Evolutionary conservation across 106 monocot genomes (phyloP).

Genomic region (Chionographis japonica): DNA sequence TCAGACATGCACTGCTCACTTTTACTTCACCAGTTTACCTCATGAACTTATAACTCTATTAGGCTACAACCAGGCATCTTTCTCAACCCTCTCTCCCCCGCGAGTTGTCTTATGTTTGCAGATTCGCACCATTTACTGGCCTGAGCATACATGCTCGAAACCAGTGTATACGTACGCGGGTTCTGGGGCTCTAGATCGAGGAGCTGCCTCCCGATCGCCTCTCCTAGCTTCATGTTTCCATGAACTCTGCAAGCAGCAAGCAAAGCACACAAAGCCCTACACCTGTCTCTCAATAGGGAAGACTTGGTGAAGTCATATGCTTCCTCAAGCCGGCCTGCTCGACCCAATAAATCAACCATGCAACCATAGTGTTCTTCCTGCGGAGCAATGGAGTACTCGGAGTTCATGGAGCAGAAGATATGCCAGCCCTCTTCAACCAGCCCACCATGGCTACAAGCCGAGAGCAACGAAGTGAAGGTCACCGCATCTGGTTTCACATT

Average conservation of each 20-base stretch:
- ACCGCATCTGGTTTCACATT: constrained; percentile 37
- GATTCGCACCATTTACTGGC: constrained; percentile 41
- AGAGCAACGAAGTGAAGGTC: constrained; percentile 54
- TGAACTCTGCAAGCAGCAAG: constrained; percentile 52
- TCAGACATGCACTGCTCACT: too few relatives aligned
- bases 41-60: constrained; percentile 9
- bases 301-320: constrained; percentile 36
- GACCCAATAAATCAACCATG: constrained; percentile 58
- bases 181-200: constrained; percentile 35
- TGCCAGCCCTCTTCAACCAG: constrained; percentile 50
- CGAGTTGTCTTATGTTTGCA: constrained; percentile 23
- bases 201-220: constrained; percentile 31
- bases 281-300: constrained; percentile 22
- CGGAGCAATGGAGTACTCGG: constrained; percentile 23
- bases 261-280: constrained; percentile 36
- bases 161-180: constrained; percentile 30
- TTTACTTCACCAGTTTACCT: too few relatives aligned
- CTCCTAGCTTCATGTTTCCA: constrained; percentile 40
- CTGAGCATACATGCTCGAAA: constrained; percentile 41
- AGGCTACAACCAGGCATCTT: constrained; percentile 44
- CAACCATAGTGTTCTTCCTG: constrained; percentile 50
- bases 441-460: constrained; percentile 63
- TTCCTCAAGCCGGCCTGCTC: constrained; percentile 51
- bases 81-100: constrained; percentile 24
- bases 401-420: constrained; percentile 40